Evolutionary conservation across 805 yeast species (phyloP).

Genomic region (Blastobotrys attinorum): DNA sequence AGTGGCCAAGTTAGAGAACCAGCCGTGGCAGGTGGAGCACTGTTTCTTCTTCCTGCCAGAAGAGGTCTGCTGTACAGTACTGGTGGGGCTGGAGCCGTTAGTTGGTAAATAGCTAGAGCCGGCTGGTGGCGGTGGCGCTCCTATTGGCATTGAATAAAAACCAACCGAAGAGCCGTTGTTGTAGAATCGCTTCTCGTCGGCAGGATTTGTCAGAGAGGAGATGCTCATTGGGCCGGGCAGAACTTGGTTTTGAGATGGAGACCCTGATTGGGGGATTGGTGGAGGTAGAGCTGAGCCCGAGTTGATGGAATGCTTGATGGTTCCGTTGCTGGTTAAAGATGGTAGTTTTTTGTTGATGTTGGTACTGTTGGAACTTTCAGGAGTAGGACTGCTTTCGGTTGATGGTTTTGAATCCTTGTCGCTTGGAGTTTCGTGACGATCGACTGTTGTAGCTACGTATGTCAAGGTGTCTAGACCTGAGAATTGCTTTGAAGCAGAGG

Average conservation of each 20-base stretch:
- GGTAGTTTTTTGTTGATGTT: not conserved
- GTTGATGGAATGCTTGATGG: not conserved
- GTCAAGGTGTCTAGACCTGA: not conserved
- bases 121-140: not conserved
- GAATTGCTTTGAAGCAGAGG: not conserved
- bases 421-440: not conserved
- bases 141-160: not conserved
- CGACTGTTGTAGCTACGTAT: not conserved
- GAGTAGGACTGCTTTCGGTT: not conserved
- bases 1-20: constrained; percentile 73
- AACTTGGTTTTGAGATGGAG: not conserved
- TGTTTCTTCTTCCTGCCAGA: constrained; percentile 52
- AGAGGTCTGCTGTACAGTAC: constrained; percentile 16
- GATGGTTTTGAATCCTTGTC: not conserved
- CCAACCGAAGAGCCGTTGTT: too few relatives aligned
- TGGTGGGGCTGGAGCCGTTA: not conserved
- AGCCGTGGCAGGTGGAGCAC: constrained; percentile 61
- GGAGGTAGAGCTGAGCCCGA: not conserved
- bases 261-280: not conserved
- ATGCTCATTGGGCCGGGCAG: constrained; percentile 21
- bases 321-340: not conserved
- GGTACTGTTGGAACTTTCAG: not conserved
- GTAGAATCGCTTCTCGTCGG: constrained; percentile 1
- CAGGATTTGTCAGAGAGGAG: constrained; percentile 20
- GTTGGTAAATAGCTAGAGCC: not conserved